phyloP scores from a whole-genome alignment of 345 rosid genomes.

The Geranium brycei region DNA sequence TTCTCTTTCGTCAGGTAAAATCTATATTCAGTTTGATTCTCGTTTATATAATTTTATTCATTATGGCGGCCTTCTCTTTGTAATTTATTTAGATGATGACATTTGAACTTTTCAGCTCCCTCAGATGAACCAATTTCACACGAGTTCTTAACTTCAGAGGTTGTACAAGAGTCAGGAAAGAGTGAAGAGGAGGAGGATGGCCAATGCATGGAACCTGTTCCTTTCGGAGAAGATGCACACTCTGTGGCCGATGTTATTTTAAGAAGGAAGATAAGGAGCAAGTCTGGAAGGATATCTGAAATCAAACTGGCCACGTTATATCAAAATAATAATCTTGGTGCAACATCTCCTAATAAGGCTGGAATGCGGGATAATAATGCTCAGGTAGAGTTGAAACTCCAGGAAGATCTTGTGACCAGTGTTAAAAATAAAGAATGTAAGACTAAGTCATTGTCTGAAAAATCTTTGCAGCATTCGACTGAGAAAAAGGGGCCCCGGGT shows the following conservation, averaged over 20 bases:
- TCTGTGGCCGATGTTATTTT: slow-evolving; percentile 12
- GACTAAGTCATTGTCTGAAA: slow-evolving; percentile 10
- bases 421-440: slow-evolving; percentile 8
- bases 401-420: slow-evolving; percentile 11
- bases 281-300: slow-evolving; percentile 59
- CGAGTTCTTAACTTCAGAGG: slow-evolving; percentile 15
- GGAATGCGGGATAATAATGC: slow-evolving; percentile 17
- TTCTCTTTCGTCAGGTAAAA: neutral
- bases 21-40: slow-evolving; percentile 1
- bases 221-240: too few species aligned
- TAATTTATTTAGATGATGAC: slow-evolving; percentile 5
- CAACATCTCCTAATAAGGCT: slow-evolving; percentile 12
- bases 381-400: slow-evolving; percentile 21
- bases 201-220: slow-evolving; percentile 18
- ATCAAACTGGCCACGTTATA: slow-evolving; percentile 25
- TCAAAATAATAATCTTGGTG: slow-evolving; percentile 22
- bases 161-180: slow-evolving; percentile 14
- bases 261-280: slow-evolving; percentile 48
- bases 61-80: neutral
- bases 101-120: slow-evolving; percentile 3
- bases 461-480: slow-evolving; percentile 14
- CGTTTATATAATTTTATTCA: neutral
- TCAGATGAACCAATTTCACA: neutral
- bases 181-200: slow-evolving; percentile 25
- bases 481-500: slow-evolving; percentile 21